Evolutionary conservation across 164 flowering plant genomes (phyloP).

Genomic region (Piper betle): DNA sequence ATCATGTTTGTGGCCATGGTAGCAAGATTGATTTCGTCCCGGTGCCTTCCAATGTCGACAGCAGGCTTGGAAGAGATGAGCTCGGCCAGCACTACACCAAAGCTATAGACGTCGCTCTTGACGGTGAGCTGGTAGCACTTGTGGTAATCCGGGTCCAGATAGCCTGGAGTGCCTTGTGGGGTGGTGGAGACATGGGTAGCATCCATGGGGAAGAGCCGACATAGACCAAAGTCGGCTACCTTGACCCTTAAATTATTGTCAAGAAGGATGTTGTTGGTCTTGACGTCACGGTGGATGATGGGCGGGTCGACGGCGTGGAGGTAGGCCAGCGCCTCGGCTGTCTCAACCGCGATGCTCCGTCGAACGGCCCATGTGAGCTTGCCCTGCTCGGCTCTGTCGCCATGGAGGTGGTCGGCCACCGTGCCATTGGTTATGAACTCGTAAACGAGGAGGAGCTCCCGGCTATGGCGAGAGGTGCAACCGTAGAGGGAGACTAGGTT

Average conservation of each 20-base stretch:
- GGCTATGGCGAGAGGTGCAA: conserved; percentile 54
- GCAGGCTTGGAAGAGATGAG: conserved; percentile 58
- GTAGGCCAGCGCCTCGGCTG: no score
- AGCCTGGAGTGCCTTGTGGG: conserved; percentile 80
- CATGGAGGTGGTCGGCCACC: conserved; percentile 66
- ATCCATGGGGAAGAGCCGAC: conserved; percentile 46
- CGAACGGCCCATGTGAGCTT: conserved; percentile 46
- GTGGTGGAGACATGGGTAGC: conserved; percentile 68
- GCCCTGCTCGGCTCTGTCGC: conserved; percentile 19
- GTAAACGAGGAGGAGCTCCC: conserved; percentile 67
- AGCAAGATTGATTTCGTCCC: conserved; percentile 51
- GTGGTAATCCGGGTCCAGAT: no score
- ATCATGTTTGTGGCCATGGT: conserved; percentile 59
- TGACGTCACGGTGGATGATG: no score
- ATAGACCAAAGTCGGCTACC: conserved; percentile 76
- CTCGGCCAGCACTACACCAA: conserved; percentile 45
- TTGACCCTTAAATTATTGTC: conserved; percentile 50
- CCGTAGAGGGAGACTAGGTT: conserved; percentile 69
- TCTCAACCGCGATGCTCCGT: conserved; percentile 56
- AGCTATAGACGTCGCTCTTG: no score
- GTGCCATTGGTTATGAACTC: conserved; percentile 66
- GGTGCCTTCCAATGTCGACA: conserved; percentile 52
- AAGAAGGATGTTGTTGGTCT: no score
- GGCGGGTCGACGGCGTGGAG: no score
- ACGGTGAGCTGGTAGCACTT: no score